phyloP scores from a whole-genome alignment of 1,284 basidiomycete species.

The Xerocomus amazonicus region DNA sequence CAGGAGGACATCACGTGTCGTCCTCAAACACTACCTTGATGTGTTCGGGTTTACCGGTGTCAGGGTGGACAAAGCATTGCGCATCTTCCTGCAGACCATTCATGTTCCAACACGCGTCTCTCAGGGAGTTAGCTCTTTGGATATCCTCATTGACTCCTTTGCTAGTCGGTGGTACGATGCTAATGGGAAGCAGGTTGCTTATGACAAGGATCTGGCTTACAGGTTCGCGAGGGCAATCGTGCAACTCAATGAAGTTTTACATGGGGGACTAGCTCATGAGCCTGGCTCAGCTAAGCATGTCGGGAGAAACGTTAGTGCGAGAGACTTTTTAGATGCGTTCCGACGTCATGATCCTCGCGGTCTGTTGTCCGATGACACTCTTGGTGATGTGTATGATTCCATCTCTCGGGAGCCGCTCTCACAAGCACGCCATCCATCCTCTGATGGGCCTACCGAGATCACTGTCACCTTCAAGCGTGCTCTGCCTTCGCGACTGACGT shows the following conservation, averaged over 20 bases:
- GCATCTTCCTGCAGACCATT: conserved; percentile 83
- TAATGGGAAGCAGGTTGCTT: conserved; percentile 77
- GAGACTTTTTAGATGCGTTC: conserved; percentile 81
- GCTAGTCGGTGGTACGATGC: conserved; percentile 86
- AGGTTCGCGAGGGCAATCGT: conserved; percentile 83
- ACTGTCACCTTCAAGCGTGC: conserved; percentile 68
- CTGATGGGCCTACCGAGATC: conserved; percentile 44
- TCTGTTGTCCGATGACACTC: conserved; percentile 67
- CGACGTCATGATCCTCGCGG: conserved; percentile 66
- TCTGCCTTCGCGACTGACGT: conserved; percentile 75
- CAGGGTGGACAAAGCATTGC: conserved; percentile 84
- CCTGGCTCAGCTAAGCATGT: conserved; percentile 61
- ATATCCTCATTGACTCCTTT: conserved; percentile 80
- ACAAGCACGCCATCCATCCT: conserved; percentile 59
- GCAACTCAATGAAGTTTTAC: conserved; percentile 80
- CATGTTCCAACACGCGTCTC: conserved; percentile 57
- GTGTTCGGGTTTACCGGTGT: conserved; percentile 82
- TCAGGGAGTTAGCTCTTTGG: conserved; percentile 47
- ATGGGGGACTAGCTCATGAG: conserved; percentile 59
- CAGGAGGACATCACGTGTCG: conserved; percentile 62
- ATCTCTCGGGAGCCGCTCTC: conserved; percentile 69
- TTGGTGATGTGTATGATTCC: conserved; percentile 76
- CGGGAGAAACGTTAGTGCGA: conserved; percentile 60
- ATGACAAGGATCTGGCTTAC: conserved; percentile 73
- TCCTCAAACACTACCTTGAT: conserved; percentile 83